Conservation (phyloP, 2,329 filamentous ascomycete genomes). For the Calycina marina region DNA sequence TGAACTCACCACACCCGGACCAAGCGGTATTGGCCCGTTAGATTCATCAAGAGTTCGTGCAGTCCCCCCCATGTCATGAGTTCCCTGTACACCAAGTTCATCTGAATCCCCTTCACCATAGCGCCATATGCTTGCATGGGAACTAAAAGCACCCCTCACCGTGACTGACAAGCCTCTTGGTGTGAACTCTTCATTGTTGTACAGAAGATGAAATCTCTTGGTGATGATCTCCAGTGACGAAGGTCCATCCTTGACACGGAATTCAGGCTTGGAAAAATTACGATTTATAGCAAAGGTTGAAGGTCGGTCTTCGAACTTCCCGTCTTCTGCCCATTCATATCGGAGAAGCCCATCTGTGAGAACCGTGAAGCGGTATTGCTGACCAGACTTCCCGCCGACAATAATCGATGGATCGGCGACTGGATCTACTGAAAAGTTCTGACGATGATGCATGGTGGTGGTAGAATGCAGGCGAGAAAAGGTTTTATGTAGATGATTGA, state of each 20-base stretch:
- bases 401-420: slow-evolving; percentile 30
- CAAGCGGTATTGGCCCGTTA: slow-evolving; percentile 35
- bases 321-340: slow-evolving; percentile 47
- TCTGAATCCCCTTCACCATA: slow-evolving; percentile 29
- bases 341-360: slow-evolving; percentile 41
- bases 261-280: slow-evolving; percentile 31
- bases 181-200: slow-evolving; percentile 41
- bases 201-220: slow-evolving; percentile 37
- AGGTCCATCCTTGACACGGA: slow-evolving; percentile 31
- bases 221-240: slow-evolving; percentile 40
- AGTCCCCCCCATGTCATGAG: slow-evolving; percentile 29
- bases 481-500: too few species aligned
- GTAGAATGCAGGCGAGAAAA: not conserved
- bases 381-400: slow-evolving; percentile 29
- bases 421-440: slow-evolving; percentile 26
- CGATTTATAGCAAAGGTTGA: slow-evolving; percentile 47
- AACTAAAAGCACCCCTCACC: slow-evolving; percentile 14
- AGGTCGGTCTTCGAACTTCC: slow-evolving; percentile 44
- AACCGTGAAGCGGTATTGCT: slow-evolving; percentile 41
- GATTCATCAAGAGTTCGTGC: slow-evolving; percentile 38
- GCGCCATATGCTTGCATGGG: slow-evolving; percentile 32
- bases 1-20: slow-evolving; percentile 35
- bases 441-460: slow-evolving; percentile 1
- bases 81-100: too few species aligned
- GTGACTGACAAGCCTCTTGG: slow-evolving; percentile 30